Base-by-base conservation (phyloP, 1,284 basidiomycete genomes). In the Ganoderma sinense region DNA sequence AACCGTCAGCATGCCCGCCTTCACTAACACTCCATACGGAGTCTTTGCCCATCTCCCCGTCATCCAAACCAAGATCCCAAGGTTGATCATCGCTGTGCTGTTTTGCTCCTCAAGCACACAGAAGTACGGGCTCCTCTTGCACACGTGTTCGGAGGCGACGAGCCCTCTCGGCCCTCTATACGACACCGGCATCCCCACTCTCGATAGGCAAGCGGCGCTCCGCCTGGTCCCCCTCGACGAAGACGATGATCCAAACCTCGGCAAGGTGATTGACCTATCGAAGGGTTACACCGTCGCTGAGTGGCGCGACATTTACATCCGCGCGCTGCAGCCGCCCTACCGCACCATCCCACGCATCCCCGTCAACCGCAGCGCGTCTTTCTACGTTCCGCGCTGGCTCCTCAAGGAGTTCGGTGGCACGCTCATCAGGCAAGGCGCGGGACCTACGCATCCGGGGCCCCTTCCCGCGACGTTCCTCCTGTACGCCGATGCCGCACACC, bases 1-100 rank as follows among this genome's bases (percentile, higher is more conserved):
- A 23, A 39, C 39, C 23, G 26, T 40, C 59, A 61, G 36, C n/a
- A 56, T 65, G n/a, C 64, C 64, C 3, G 56, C 64, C 3, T 65
- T 65, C 39, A 58, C 53, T 16, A 65, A 40, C 39, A 65, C 64
- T 13, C 64, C 64, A 11, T 58, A 65, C 29, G 64, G 64, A 7
- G 64, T 65, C 20, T 53, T 40, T 26, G 53, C 64, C 0, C 64
- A 65, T 39, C 26, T 65, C 14, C 64, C 64, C 39, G 18, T 65
- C 36, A 43, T 65, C 53, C 39, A 65, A 7, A 36, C 53, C 39
- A 56, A 56, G 53, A 56, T 56, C 2, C 53, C 53, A 5, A 56
- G 53, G 16, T 29, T 56, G 2, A 56, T 56, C 14, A 56, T 56
- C 18, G 53, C 53, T 2, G 53, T 56, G 8, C 5, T 56, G 6